Conservation (phyloP, 192 early-diverging fungal genomes). For the Backusella mclennaniae region DNA sequence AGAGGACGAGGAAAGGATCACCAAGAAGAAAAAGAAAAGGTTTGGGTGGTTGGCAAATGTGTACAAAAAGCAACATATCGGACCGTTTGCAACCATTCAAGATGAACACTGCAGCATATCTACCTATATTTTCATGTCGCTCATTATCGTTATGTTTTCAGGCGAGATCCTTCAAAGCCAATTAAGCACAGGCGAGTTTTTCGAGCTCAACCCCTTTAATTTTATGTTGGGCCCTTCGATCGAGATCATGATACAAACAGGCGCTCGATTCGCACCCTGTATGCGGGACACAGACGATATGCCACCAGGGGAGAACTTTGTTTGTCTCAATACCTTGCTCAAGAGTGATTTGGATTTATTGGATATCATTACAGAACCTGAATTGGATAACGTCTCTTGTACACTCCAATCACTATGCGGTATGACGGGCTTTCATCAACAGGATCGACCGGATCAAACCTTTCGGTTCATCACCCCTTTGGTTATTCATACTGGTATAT, state of each 20-base stretch:
- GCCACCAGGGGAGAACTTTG: neutral
- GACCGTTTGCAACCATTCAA: neutral
- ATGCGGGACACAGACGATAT: conserved; percentile 49
- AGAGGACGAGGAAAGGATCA: neutral
- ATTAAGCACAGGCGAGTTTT: conserved; percentile 5
- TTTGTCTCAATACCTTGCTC: neutral
- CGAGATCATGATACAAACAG: conserved; percentile 29
- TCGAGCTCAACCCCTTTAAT: conserved; percentile 13
- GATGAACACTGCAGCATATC: neutral
- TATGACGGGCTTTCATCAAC: conserved; percentile 48
- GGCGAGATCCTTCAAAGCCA: conserved; percentile 3
- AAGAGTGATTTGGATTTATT: neutral
- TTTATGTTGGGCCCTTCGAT: conserved; percentile 9
- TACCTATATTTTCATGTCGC: neutral
- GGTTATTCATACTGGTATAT: conserved; percentile 76
- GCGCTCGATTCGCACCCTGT: conserved; percentile 82
- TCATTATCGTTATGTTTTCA: neutral
- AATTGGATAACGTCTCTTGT: conserved; percentile 35
- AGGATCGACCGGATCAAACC: conserved; percentile 64
- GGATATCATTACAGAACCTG: neutral
- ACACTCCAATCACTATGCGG: conserved; percentile 58
- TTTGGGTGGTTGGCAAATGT: neutral
- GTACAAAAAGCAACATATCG: neutral
- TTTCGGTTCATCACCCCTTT: conserved; percentile 78
- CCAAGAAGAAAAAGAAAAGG: neutral